phyloP scores from a whole-genome alignment of 1,284 basidiomycete genomes.

The Fomitopsis betulina region DNA sequence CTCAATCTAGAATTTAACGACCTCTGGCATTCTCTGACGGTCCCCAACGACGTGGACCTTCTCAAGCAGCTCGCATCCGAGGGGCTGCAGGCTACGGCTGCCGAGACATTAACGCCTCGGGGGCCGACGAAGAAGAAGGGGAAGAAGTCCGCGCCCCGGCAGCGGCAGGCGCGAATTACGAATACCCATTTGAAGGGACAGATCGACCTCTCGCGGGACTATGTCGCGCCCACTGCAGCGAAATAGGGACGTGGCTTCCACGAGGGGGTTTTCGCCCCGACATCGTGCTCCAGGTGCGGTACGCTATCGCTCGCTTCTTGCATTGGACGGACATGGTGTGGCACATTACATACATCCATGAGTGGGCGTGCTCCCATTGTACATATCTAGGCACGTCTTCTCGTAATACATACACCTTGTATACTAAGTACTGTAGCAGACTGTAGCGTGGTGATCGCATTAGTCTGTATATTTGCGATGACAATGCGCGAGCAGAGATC shows the following conservation, averaged over 20 bases:
- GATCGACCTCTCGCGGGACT: constrained; percentile 79
- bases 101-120: constrained; percentile 50
- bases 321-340: constrained; percentile 7
- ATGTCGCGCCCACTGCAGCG: constrained; percentile 38
- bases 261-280: background rate
- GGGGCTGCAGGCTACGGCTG: constrained; percentile 71
- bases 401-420: background rate
- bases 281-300: background rate
- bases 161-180: constrained; percentile 77
- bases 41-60: constrained; percentile 82
- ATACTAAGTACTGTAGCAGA: no score
- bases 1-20: constrained; percentile 70
- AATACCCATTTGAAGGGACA: constrained; percentile 83
- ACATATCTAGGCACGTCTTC: background rate
- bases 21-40: constrained; percentile 80
- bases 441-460: background rate
- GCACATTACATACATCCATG: constrained; percentile 11
- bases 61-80: constrained; percentile 72
- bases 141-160: constrained; percentile 70
- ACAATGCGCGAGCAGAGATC: no score
- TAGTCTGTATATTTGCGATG: no score
- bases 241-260: constrained; percentile 30
- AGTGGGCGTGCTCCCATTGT: background rate
- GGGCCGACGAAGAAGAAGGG: constrained; percentile 73
- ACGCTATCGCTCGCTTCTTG: background rate